Percentiles rank a stretch among this genome's conserved stretches.
phyloP scores from a whole-genome alignment of 768 basidiomycete species.

The Mycena pura region DNA sequence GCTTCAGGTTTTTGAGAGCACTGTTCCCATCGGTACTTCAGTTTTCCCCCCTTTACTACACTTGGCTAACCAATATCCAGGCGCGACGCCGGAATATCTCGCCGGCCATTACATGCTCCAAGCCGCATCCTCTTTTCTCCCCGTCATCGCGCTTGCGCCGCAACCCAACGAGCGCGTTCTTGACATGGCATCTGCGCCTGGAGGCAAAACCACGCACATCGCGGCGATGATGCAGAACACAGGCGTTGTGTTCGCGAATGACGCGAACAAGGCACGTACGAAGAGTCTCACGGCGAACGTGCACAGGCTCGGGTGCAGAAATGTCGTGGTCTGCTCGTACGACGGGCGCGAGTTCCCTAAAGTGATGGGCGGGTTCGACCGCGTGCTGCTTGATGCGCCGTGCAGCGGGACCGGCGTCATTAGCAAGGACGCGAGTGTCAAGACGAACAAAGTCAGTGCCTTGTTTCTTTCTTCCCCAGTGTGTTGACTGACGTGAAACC shows the following conservation, averaged over 20 bases:
- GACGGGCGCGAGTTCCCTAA: constrained; percentile 98
- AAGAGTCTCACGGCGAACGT: constrained; percentile 97
- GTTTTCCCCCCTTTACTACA: neutral
- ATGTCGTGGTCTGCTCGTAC: constrained; percentile 95
- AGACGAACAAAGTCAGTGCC: constrained; percentile 88
- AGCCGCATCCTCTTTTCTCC: constrained; percentile 98
- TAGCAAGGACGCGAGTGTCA: constrained; percentile 96
- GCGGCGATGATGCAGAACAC: constrained; percentile 97
- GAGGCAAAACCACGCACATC: constrained; percentile 98
- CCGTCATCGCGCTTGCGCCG: constrained; percentile 93
- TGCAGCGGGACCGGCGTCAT: constrained; percentile 99
- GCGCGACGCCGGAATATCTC: constrained; percentile 97
- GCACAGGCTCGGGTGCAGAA: constrained; percentile 97
- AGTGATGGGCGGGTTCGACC: constrained; percentile 98
- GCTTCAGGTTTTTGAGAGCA: constrained; percentile 96
- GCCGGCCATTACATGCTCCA: constrained; percentile 99
- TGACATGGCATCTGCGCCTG: constrained; percentile 99
- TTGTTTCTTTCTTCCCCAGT: constrained; percentile 3
- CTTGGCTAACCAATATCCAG: constrained; percentile 38
- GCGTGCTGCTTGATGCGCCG: constrained; percentile 96
- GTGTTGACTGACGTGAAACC: constrained; percentile 4
- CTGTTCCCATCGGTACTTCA: constrained; percentile 83
- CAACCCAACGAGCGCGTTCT: constrained; percentile 93
- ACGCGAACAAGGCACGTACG: constrained; percentile 91
- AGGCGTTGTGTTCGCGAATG: constrained; percentile 97